Base-by-base conservation (phyloP, 192 early-diverging fungal species). In the Coemansia reversa region DNA sequence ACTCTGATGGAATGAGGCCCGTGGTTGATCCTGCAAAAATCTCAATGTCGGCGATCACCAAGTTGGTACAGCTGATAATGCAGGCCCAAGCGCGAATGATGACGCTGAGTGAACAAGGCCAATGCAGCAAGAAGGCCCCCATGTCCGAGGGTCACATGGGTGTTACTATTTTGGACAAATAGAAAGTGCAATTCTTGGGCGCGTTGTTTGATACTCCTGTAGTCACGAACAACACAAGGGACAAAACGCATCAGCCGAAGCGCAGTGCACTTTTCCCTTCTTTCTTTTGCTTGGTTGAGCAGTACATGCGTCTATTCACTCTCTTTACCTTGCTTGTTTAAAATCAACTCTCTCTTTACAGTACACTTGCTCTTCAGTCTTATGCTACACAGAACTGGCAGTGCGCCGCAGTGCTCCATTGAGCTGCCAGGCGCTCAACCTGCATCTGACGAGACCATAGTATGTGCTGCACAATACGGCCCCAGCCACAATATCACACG, bases 381-480 rank as follows among this genome's bases (percentile, higher is more conserved):
- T 51, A 12, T 32, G 53, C 27, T 25, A 25, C 45, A 25, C 45
- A 14, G 22, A 23, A 61, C 35, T 9, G 9, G 56, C 23, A 20
- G 24, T 23, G 32, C 14, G 27, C 25, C 48, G 33, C 62, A 55
- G 62, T 69, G 67, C 24, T 58, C 62, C 1, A 56, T 75, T 52
- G 62, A 65, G 51, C 51, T 69, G 2, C 66, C 72, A 0, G 72
- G 72, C 11, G 58, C 66, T 7, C 32, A 62, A 7, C 27, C 39
- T 8, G 58, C 57, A 0, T 52, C 62, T 3, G 58, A 60, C 45
- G 72, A 75, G 39, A 75, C 72, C 53, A 75, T 65, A 42, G 62
- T 64, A 64, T 27, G 62, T 25, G 35, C 35, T 11, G 12, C 35
- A 39, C 35, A 39, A 11, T 39, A 11, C 6, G 8, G 35, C 35